phyloP scores from a whole-genome alignment of 495 filamentous ascomycete genomes.

The Penicillium lividum region DNA sequence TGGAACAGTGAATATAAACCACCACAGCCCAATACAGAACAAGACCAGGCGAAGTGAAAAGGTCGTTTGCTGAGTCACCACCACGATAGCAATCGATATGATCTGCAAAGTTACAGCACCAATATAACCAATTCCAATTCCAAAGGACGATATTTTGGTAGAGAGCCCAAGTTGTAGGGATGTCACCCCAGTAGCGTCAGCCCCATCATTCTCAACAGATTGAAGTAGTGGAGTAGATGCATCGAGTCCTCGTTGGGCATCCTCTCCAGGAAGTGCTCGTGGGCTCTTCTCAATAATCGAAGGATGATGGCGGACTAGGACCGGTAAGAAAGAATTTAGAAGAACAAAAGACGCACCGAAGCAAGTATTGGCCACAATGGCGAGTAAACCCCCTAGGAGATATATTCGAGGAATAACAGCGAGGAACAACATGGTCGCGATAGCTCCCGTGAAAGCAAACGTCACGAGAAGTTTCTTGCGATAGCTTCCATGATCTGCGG shows the following conservation, averaged over 20 bases:
- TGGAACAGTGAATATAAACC: conserved; percentile 88
- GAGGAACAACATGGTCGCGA: conserved; percentile 87
- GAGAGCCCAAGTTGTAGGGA: conserved; percentile 74
- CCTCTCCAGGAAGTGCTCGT: conserved; percentile 11
- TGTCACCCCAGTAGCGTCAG: conserved; percentile 22
- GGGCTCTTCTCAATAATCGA: conserved; percentile 28
- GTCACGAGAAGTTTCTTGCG: conserved; percentile 80
- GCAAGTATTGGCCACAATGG: conserved; percentile 87
- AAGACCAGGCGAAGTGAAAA: conserved; percentile 80
- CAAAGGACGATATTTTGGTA: conserved; percentile 82
- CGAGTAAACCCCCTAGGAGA: conserved; percentile 75
- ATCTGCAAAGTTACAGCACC: conserved; percentile 80
- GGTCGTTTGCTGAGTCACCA: conserved; percentile 68
- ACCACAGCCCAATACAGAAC: conserved; percentile 89
- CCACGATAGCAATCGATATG: conserved; percentile 70
- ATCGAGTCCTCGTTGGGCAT: conserved; percentile 21
- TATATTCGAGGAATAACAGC: conserved; percentile 72
- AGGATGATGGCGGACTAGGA: conserved; percentile 78
- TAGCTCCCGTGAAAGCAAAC: conserved; percentile 80
- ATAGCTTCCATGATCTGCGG: conserved; percentile 92
- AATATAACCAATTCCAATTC: conserved; percentile 88
- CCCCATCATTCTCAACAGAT: conserved; percentile 5
- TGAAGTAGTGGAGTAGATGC: conserved; percentile 40
- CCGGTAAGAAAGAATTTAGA: conserved; percentile 79
- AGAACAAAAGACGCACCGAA: conserved; percentile 86